These are phyloP conservation scores for Penicillium nucicola DNA, from an alignment of 495 filamentous ascomycete genomes.

Conservation along the genomic window DNA sequence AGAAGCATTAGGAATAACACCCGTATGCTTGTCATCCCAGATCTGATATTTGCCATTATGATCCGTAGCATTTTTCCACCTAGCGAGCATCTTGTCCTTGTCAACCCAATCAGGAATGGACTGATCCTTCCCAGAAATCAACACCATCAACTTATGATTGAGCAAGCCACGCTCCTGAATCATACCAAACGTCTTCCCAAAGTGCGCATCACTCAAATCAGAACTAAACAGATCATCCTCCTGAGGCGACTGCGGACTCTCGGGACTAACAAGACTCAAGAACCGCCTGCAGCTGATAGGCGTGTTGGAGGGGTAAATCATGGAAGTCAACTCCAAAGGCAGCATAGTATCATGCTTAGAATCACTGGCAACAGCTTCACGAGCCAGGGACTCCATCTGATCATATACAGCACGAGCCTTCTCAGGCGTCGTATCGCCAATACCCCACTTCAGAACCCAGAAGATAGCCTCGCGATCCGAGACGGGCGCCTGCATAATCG, in stretches of 20 bases:
- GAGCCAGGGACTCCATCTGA: slow-evolving; percentile 26
- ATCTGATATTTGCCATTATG: slow-evolving; percentile 21
- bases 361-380: slow-evolving; percentile 14
- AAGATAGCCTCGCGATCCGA: slow-evolving; percentile 67
- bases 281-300: slow-evolving; percentile 65
- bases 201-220: slow-evolving; percentile 60
- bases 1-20: slow-evolving; percentile 41
- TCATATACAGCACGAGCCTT: slow-evolving; percentile 22
- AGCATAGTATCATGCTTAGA: slow-evolving; percentile 28
- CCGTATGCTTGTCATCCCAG: slow-evolving; percentile 39
- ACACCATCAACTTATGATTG: slow-evolving; percentile 39
- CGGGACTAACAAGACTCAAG: slow-evolving; percentile 57
- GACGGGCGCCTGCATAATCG: slow-evolving; percentile 72
- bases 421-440: slow-evolving; percentile 15
- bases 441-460: slow-evolving; percentile 23
- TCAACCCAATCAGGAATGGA: slow-evolving; percentile 62
- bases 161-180: slow-evolving; percentile 52
- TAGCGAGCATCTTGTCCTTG: slow-evolving; percentile 56
- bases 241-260: slow-evolving; percentile 48
- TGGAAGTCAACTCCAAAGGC: slow-evolving; percentile 31
- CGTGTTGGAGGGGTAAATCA: slow-evolving; percentile 33
- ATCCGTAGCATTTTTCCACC: slow-evolving; percentile 60
- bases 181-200: slow-evolving; percentile 61
- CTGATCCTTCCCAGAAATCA: slow-evolving; percentile 71
- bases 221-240: slow-evolving; percentile 88